phyloP scores from a whole-genome alignment of 2,329 filamentous ascomycete genomes.

The Penicillium sp. region DNA sequence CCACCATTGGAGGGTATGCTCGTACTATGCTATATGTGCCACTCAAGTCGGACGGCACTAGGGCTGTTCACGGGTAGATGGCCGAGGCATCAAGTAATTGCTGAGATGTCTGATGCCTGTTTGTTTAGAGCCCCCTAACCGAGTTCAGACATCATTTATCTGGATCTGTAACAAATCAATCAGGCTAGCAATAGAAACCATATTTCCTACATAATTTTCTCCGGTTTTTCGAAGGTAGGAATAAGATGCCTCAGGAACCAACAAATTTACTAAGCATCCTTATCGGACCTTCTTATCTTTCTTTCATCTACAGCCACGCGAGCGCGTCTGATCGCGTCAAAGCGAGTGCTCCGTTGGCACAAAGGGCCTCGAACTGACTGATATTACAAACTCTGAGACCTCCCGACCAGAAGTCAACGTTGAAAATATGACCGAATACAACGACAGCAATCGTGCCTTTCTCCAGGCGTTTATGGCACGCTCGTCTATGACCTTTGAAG shows the following conservation, averaged over 20 bases:
- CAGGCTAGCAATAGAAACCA: not conserved
- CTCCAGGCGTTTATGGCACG: constrained; percentile 82
- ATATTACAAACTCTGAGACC: not conserved
- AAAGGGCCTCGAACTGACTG: not conserved
- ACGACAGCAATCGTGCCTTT: constrained; percentile 78
- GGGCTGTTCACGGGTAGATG: not conserved
- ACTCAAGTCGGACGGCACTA: not conserved
- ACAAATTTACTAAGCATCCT: not conserved
- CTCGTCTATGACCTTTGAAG: constrained; percentile 71
- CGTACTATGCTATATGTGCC: not conserved
- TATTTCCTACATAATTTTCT: not conserved
- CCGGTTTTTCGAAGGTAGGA: not conserved
- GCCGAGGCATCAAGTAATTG: not conserved
- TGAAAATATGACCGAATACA: constrained; percentile 43
- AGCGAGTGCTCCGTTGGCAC: not conserved
- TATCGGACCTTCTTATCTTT: constrained; percentile 5
- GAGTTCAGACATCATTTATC: not conserved
- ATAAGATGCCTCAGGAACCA: not conserved
- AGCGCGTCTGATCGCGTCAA: constrained; percentile 20
- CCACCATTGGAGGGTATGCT: not conserved
- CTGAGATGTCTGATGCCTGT: not conserved
- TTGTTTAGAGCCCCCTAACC: not conserved
- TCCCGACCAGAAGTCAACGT: not conserved
- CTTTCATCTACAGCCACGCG: constrained; percentile 4
- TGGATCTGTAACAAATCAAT: not conserved